phyloP scores from a whole-genome alignment of 305 asterid species.

The Euphrasia arctica region DNA sequence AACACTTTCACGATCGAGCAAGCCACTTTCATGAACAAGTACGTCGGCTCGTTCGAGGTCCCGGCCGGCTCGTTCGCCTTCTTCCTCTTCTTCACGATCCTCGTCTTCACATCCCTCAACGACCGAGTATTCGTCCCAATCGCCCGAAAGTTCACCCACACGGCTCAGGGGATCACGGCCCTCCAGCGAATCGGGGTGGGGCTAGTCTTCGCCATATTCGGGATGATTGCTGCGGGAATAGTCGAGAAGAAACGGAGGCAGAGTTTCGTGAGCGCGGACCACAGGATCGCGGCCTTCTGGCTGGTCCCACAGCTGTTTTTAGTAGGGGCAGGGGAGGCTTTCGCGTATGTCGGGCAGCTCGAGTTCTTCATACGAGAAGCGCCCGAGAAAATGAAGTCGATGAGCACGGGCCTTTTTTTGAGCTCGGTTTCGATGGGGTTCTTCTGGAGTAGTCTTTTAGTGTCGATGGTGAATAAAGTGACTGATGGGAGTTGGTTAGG shows the following conservation, averaged over 20 bases:
- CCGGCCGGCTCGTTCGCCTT: conserved; percentile 80
- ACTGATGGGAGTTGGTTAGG: conserved; percentile 53
- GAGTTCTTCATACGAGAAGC: conserved; percentile 87
- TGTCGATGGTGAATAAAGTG: conserved; percentile 49
- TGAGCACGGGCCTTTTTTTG: conserved; percentile 78
- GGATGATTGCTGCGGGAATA: conserved; percentile 72
- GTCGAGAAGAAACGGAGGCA: conserved; percentile 53
- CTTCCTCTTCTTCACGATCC: conserved; percentile 72
- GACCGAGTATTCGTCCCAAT: conserved; percentile 61
- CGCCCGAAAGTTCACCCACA: conserved; percentile 55
- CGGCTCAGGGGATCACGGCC: conserved; percentile 55
- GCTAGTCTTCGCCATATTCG: conserved; percentile 55
- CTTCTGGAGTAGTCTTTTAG: conserved; percentile 77
- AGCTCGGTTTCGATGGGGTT: conserved; percentile 80
- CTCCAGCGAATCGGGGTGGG: conserved; percentile 84
- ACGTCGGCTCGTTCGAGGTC: conserved; percentile 44
- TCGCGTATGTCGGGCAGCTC: conserved; percentile 83
- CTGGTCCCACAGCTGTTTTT: conserved; percentile 74
- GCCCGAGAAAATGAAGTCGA: conserved; percentile 85
- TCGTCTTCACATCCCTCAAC: conserved; percentile 69
- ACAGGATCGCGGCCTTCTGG: conserved; percentile 69
- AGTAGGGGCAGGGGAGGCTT: conserved; percentile 87
- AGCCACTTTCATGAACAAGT: conserved; percentile 73
- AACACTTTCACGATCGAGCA: conserved; percentile 85
- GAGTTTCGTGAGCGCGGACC: not conserved